These are phyloP conservation scores for Davidsoniella australis DNA, from an alignment of 2,329 filamentous ascomycete genomes.

Conservation along the genomic window DNA sequence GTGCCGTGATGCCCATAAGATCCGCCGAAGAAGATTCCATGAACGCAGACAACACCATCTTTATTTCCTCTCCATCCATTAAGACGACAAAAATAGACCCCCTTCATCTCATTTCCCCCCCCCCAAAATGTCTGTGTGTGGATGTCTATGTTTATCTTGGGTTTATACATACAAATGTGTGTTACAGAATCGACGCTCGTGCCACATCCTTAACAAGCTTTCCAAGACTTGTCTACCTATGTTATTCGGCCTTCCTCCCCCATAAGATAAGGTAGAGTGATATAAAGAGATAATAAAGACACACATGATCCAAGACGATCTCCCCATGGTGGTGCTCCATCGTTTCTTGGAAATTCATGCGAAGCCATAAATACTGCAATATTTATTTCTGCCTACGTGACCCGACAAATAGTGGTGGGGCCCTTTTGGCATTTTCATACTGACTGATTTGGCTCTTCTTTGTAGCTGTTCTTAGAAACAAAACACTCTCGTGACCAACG, in stretches of 20 bases:
- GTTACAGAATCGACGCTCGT: slow-evolving; percentile 3
- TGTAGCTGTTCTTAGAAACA: slow-evolving; percentile 3
- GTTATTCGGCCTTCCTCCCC: no score
- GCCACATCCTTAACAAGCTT: background rate
- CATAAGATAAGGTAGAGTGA: no score
- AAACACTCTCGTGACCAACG: no score
- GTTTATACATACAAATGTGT: background rate
- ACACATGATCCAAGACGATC: no score
- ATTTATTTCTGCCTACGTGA: background rate
- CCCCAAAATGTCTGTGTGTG: background rate
- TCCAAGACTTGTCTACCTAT: no score
- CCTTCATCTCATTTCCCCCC: slow-evolving; percentile 5
- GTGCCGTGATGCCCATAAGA: background rate
- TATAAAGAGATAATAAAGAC: no score
- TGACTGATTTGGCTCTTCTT: background rate
- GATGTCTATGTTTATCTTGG: no score
- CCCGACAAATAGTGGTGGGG: background rate
- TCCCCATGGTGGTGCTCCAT: no score
- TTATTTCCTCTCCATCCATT: background rate
- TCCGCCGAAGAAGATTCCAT: background rate
- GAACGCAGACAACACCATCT: background rate
- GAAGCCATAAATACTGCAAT: background rate
- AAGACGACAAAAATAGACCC: background rate
- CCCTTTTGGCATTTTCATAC: no score
- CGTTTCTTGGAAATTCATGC: background rate